phyloP scores from a whole-genome alignment of 257 asterid genomes.

The Penstemon newberryi region DNA sequence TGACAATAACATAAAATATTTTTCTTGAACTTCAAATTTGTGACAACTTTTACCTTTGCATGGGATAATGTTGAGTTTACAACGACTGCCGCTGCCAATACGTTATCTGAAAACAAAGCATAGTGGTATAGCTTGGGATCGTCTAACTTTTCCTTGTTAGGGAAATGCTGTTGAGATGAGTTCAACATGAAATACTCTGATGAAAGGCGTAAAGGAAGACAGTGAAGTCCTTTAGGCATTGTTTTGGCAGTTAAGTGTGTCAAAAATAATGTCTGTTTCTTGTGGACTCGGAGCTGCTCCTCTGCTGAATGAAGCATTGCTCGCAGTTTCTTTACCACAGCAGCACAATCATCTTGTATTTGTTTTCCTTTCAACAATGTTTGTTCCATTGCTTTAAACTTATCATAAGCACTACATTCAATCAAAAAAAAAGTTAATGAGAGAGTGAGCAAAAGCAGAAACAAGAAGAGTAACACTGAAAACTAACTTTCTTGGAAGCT shows the following conservation, averaged over 20 bases:
- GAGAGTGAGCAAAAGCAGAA: neutral
- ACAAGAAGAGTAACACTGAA: neutral
- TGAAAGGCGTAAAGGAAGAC: conserved; percentile 63
- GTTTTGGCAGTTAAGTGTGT: conserved; percentile 57
- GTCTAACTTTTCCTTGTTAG: conserved; percentile 40
- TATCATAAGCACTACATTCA: conserved; percentile 44
- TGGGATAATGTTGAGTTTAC: conserved; percentile 56
- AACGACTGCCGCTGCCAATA: conserved; percentile 60
- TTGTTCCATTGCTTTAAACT: conserved; percentile 58
- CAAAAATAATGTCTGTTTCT: conserved; percentile 57
- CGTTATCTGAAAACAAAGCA: conserved; percentile 57
- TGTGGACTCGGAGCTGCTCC: conserved; percentile 62
- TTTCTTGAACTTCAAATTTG: neutral
- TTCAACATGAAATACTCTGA: conserved; percentile 47
- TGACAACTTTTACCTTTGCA: conserved; percentile 37
- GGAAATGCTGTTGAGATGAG: conserved; percentile 38
- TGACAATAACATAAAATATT: neutral
- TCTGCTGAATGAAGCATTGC: conserved; percentile 67
- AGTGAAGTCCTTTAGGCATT: conserved; percentile 64
- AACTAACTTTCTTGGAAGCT: conserved; percentile 56
- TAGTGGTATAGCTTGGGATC: conserved; percentile 55
- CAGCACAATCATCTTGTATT: conserved; percentile 55
- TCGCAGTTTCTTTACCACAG: conserved; percentile 61
- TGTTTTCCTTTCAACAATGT: conserved; percentile 53
- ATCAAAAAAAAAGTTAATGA: conserved; percentile 12